A percentile compares a stretch with the other conserved stretches of the same genome.
Conservation (phyloP, 768 basidiomycete species). For the Podaxis rugospora region DNA sequence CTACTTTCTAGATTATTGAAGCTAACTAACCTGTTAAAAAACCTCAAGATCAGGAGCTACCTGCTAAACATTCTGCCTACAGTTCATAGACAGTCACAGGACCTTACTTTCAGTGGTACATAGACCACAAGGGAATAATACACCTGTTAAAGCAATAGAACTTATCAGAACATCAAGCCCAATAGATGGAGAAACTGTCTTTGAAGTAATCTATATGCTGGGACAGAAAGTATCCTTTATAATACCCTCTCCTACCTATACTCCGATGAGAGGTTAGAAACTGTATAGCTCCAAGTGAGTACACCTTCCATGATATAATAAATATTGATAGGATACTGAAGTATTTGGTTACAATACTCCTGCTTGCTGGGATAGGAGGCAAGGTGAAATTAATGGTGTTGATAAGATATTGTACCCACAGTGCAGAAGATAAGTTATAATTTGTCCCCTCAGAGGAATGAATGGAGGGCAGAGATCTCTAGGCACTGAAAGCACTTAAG, state of each 20-base stretch:
- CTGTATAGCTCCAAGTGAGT: too few species aligned
- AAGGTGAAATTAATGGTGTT: neutral
- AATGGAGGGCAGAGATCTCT: constrained; percentile 7
- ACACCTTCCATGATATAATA: constrained; percentile 17
- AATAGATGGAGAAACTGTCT: too few species aligned
- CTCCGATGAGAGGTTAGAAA: too few species aligned
- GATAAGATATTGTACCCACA: neutral
- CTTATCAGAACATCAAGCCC: too few species aligned
- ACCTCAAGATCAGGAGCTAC: neutral
- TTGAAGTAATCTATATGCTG: too few species aligned
- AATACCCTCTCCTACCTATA: too few species aligned
- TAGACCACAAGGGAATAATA: too few species aligned
- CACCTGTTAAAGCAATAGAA: too few species aligned
- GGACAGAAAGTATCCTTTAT: too few species aligned
- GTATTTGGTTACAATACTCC: neutral
- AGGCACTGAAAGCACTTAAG: too few species aligned
- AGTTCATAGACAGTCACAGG: neutral
- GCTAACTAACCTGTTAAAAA: neutral
- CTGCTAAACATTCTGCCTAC: neutral
- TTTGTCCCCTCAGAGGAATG: constrained; percentile 2
- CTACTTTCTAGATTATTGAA: neutral
- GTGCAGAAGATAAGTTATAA: neutral
- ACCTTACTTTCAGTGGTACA: neutral
- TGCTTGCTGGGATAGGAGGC: constrained; percentile 2
- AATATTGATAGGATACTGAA: neutral